phyloP scores from a whole-genome alignment of 495 filamentous ascomycete genomes.

The Hyaloscypha bicolor region DNA sequence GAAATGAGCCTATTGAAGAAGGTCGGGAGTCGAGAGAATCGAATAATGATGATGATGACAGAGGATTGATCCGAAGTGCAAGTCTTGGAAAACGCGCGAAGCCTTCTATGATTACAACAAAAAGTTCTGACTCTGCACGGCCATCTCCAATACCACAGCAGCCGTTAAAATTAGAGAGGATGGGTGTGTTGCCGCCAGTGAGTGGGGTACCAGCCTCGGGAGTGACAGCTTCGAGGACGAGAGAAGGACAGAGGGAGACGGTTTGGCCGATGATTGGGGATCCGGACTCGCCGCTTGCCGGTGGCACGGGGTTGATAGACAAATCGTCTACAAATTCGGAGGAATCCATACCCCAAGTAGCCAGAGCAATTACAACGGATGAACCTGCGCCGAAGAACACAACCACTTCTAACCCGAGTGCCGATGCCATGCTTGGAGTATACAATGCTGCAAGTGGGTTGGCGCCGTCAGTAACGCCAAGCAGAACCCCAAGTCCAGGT shows the following conservation, averaged over 20 bases:
- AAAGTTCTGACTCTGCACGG: slow-evolving; percentile 21
- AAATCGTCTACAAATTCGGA: slow-evolving; percentile 26
- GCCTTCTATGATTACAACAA: slow-evolving; percentile 68
- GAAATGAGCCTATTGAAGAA: slow-evolving; percentile 47
- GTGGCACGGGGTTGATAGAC: slow-evolving; percentile 32
- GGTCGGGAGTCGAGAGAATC: slow-evolving; percentile 39
- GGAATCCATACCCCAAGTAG: slow-evolving; percentile 23
- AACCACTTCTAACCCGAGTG: slow-evolving; percentile 28
- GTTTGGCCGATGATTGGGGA: slow-evolving; percentile 32
- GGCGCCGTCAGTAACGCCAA: slow-evolving; percentile 33
- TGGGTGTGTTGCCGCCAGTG: slow-evolving; percentile 16
- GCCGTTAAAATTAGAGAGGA: slow-evolving; percentile 22
- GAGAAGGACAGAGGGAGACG: slow-evolving; percentile 19
- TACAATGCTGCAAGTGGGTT: slow-evolving; percentile 46
- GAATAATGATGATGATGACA: slow-evolving; percentile 59
- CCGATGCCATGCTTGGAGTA: slow-evolving; percentile 46
- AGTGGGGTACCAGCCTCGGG: not conserved
- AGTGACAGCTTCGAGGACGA: slow-evolving; percentile 3
- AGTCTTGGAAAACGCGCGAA: slow-evolving; percentile 76
- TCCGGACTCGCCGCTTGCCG: slow-evolving; percentile 28
- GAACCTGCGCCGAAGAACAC: slow-evolving; percentile 3
- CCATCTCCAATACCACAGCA: slow-evolving; percentile 24
- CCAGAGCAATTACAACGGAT: slow-evolving; percentile 16
- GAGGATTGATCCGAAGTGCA: slow-evolving; percentile 72
- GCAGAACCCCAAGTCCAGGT: slow-evolving; percentile 40